phyloP scores from a whole-genome alignment of 2,329 filamentous ascomycete species.

The Neocucurbitaria cava region DNA sequence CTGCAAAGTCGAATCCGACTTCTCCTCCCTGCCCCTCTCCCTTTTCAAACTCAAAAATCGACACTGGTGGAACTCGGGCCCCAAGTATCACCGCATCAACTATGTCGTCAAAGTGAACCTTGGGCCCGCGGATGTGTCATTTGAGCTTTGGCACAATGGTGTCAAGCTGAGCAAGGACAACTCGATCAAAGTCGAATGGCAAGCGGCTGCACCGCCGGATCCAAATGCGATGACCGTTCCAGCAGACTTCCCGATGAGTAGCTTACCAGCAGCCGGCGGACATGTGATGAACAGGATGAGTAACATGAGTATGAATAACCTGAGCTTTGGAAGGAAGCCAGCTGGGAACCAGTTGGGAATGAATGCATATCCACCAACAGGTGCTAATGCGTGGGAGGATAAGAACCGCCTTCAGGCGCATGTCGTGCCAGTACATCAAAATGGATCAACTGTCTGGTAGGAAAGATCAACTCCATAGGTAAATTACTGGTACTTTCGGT shows the following conservation, averaged over 20 bases:
- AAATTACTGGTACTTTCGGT: background rate
- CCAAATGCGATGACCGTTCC: background rate
- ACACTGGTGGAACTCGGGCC: slow-evolving; percentile 29
- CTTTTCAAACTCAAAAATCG: slow-evolving; percentile 31
- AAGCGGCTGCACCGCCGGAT: slow-evolving; percentile 18
- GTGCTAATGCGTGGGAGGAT: background rate
- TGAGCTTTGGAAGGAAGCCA: slow-evolving; percentile 1
- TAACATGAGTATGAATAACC: background rate
- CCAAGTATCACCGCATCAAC: slow-evolving; percentile 14
- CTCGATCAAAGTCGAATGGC: slow-evolving; percentile 30
- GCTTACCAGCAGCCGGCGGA: background rate
- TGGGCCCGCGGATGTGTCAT: slow-evolving; percentile 26
- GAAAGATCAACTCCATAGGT: background rate
- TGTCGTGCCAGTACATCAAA: background rate
- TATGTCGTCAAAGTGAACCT: slow-evolving; percentile 27
- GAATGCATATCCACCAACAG: background rate
- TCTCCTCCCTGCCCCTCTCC: slow-evolving; percentile 15
- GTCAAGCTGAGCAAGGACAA: slow-evolving; percentile 27
- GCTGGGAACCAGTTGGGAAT: background rate
- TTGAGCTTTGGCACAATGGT: slow-evolving; percentile 31
- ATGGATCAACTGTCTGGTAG: background rate
- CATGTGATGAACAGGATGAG: background rate
- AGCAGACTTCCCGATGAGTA: slow-evolving; percentile 9
- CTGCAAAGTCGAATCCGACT: slow-evolving; percentile 29
- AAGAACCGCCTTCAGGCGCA: background rate